Percentiles rank a stretch among this genome's conserved stretches.
Evolutionary conservation across 257 asterid species (phyloP).

Genomic region (Mentha longifolia): DNA sequence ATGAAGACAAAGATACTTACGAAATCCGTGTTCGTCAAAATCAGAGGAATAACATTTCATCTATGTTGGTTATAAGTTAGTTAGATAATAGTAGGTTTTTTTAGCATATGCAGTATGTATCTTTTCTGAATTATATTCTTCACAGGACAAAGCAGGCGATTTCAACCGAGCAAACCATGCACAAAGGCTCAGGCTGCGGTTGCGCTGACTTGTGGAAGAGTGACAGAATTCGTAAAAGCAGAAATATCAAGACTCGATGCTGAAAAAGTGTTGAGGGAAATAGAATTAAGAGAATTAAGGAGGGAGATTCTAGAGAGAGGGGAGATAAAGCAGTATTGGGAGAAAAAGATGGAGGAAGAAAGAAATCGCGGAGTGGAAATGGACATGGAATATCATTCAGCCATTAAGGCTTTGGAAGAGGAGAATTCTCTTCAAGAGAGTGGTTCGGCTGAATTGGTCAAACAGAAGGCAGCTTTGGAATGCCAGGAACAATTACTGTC

Average conservation of each 20-base stretch:
- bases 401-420: constrained; percentile 56
- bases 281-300: constrained; percentile 58
- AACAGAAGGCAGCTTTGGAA: constrained; percentile 79
- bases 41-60: background rate
- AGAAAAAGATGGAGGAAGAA: constrained; percentile 62
- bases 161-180: constrained; percentile 89
- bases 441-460: constrained; percentile 52
- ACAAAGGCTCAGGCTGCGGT: constrained; percentile 93
- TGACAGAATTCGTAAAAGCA: constrained; percentile 49
- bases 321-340: constrained; percentile 70
- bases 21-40: background rate
- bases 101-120: background rate
- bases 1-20: background rate
- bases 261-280: constrained; percentile 53
- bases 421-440: constrained; percentile 56
- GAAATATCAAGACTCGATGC: constrained; percentile 68
- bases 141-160: constrained; percentile 84
- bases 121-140: constrained; percentile 20
- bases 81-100: background rate
- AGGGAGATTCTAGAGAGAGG: constrained; percentile 78
- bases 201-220: constrained; percentile 77
- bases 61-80: background rate
- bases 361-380: constrained; percentile 54
- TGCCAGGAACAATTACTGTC: constrained; percentile 84
- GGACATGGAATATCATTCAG: constrained; percentile 50